Base-by-base conservation (phyloP, 176 grass and related monocot genomes). In the Eragrostis nindensis region DNA sequence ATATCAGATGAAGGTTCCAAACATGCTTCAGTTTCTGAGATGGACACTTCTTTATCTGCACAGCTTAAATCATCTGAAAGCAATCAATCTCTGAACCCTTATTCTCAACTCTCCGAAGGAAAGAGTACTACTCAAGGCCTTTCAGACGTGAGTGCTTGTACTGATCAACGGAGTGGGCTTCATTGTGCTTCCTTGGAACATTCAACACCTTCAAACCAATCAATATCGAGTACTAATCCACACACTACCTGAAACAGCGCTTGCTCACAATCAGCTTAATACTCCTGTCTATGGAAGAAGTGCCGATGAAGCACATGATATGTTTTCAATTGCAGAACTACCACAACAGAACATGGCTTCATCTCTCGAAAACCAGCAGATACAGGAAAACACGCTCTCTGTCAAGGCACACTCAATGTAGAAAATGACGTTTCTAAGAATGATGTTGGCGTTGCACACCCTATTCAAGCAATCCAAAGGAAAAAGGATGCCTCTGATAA, bases 221-320 rank as follows among this genome's bases (percentile, higher is more conserved):
- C 44, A 6, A 61, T 42, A 62, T 5, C 56, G 56, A 50, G 82
- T 79, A 41, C 12, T 80, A 63, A 39, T 46, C 48, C 54, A 77
- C 52, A 36, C 19, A 26, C 59, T 43, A 27, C 68, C 71, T 70
- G 47, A 78, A 47, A 60, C 52, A 66, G 52, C 44, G 54, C 69
- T 44, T 65, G 79, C 77, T 5, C n/a, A 79, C 56, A 29, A 67
- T 87, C 82, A 80, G 27, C 14, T 77, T 70, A 67, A 74, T 48
- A 63, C 41, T 76, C 39, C 64, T 76, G 62, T 38, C 32, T 29
- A 72, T n/a, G n/a, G n/a, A n/a, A n/a, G 30, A 26, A 40, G 43
- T 85, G 44, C 19, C 68, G 11, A 46, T 87, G 87, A 83, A 71
- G 25, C 66, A 17, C 15, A 7, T 69, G 62, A 59, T 79, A 75